Base-by-base conservation (phyloP, 2,329 filamentous ascomycete species). In the Alternaria consortialis region DNA sequence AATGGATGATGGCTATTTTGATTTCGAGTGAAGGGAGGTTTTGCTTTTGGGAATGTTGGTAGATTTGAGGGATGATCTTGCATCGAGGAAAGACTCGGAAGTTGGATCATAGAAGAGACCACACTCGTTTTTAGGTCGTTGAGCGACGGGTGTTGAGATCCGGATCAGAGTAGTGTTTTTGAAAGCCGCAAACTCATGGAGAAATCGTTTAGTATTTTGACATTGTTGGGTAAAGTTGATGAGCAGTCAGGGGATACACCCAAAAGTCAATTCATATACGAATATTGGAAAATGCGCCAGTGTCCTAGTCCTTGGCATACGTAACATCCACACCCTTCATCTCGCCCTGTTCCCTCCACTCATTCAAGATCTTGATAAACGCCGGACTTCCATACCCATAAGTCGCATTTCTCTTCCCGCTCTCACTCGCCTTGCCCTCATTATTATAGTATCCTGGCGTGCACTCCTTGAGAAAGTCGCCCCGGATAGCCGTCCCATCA, bases 391-490 rank as follows among this genome's bases (percentile, higher is more conserved):
- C 77, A 40, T 67, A 58, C 2, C 63, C 68, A 67, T 75, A 80
- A 7, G 63, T 68, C 4, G 68, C 69, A 42, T 71, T 74, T 53
- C 46, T 37, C 32, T 54, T 37, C 5, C 7, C 29, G 12, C 4
- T 34, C 17, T 53, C 23, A 29, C 52, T 34, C 12, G 57, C 53
- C 48, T 64, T 70, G 6, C 70, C 71, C 39, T 71, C 69, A 23
- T 71, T 72, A 48, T 85, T 87, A 39, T 83, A 73, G 65, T 87
- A 88, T 12, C 83, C 79, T 0, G 86, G 86, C n/a, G 85, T 86
- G 73, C 86, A 88, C 13, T 83, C 79, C 5, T 73, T 69, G 20
- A 84, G 56, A 7, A 77, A 74, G 2, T 74, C 76, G 0, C 79
- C 78, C 39, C 82, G 79, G 29, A 78, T 77, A 7, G 73, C 74